Evolutionary conservation across 148 eudicot genomes (phyloP), one percentile per base, ranked within the genome.

Genomic region (Camellia lanceoleosa): DNA sequence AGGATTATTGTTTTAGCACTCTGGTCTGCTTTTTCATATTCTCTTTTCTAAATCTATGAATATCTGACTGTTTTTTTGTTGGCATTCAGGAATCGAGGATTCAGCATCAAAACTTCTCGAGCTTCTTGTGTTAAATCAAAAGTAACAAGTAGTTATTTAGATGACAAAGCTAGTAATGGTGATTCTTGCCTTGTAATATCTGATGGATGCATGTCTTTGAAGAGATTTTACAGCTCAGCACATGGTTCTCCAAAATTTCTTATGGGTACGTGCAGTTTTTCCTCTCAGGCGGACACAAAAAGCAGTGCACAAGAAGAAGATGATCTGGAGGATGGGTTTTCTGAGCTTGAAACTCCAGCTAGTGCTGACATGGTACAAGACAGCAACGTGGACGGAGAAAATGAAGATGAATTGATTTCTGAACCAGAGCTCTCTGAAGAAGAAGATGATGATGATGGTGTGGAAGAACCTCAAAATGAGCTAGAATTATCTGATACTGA

Each of bases 321-420:
- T 64, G 88, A 88, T 52, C 87, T 90, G 85, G 97, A 92, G 77
- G 97, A 92, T 74, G 97, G 92, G 12, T 92, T 93, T 86, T 96
- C 99, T 62, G 99, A 96, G 84, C 92, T 92, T 83, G 97, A 88
- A 82, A 46, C 82, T 78, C 76, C 89, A 58, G 85, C 86, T 72
- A 80, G 20, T 65, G 47, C 89, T 16, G 82, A 77, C 66, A 66
- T 78, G 20, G 30, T 18, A 46, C 64, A 49, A 79, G 83, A 66
- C 13, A 73, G 73, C 47, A 43, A 42, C 60, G 49, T 47, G 19
- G 82, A 79, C 46, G 82, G 82, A 71, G 94, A 74, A 49, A 83
- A 44, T 61, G 92, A 90, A 42, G 82, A 74, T 43, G 85, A 79
- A 13, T 71, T 81, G 7, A 60, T 73, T 68, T 89, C 91, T 80